Evolutionary conservation across 2,329 filamentous ascomycete species (phyloP).

Genomic region (Aspergillus novoparasiticus): DNA sequence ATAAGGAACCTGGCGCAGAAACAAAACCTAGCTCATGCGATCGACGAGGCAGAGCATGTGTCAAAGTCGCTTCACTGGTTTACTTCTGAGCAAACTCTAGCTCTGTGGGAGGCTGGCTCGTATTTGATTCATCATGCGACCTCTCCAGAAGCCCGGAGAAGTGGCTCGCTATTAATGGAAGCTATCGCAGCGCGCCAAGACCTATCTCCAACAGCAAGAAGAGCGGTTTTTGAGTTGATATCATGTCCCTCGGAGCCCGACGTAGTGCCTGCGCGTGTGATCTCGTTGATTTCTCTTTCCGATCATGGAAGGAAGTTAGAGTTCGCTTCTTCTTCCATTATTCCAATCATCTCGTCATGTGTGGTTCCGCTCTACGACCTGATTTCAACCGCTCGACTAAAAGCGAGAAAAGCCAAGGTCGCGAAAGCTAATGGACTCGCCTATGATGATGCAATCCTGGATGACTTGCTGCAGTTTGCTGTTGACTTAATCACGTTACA

Average conservation of each 20-base stretch:
- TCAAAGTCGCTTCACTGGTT: constrained; percentile 39
- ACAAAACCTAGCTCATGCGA: constrained; percentile 37
- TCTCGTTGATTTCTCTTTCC: constrained; percentile 43
- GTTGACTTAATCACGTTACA: constrained; percentile 48
- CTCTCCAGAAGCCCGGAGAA: constrained; percentile 39
- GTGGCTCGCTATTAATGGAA: constrained; percentile 40
- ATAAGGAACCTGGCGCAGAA: constrained; percentile 38
- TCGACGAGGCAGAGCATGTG: constrained; percentile 42
- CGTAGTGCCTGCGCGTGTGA: constrained; percentile 41
- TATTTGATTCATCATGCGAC: constrained; percentile 40
- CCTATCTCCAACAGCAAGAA: constrained; percentile 37
- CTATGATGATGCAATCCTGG: constrained; percentile 39
- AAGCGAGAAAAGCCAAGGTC: constrained; percentile 39
- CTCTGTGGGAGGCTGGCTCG: constrained; percentile 43
- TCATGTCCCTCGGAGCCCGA: constrained; percentile 37
- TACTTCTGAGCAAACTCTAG: constrained; percentile 42
- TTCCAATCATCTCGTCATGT: constrained; percentile 44
- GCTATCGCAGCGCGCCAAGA: constrained; percentile 42
- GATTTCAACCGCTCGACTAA: constrained; percentile 39
- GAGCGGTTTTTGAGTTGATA: constrained; percentile 40
- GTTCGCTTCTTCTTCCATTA: constrained; percentile 40
- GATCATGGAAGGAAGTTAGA: constrained; percentile 48
- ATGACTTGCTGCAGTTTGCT: constrained; percentile 44
- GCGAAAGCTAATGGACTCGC: constrained; percentile 33
- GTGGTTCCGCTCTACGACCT: constrained; percentile 42